Base-by-base conservation (phyloP, 2,329 filamentous ascomycete genomes). In the Colletotrichum shisoi region DNA sequence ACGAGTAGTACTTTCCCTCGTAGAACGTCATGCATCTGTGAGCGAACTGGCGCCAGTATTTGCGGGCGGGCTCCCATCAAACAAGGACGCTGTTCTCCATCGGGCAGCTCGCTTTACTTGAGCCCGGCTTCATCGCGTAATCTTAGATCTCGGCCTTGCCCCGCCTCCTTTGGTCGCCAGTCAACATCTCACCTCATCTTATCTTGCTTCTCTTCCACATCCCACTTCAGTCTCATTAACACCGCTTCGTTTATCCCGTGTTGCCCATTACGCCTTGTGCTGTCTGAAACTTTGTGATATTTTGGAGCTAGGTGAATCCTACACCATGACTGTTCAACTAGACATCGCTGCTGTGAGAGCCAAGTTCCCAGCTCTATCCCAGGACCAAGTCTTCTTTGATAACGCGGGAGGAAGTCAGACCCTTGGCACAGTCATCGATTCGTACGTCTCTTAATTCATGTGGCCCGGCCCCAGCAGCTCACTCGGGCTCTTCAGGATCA, bases 351-450 rank as follows among this genome's bases (percentile, higher is more conserved):
- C 80, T 56, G 82, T 85, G 37, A 83, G 89, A 67, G 80, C 82
- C 68, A 81, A 84, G 61, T 94, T 94, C 79, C 91, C 91, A 40
- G 89, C 90, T 15, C 77, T 94, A 45, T 78, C 83, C 46, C 83
- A 87, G 67, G 81, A 87, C 53, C 90, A 93, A 73, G 82, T 93
- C 57, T 93, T 86, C 75, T 85, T 94, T 71, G 91, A 94, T 74
- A 94, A 94, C 74, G 91, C 90, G 12, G 91, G 91, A 19, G 91
- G 91, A 44, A 91, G 87, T 73, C 91, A 94, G 73, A 83, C 87
- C 1, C 79, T 94, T 3, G 85, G 85, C 31, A 80, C 83, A 17
- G 91, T 92, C 17, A 87, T 90, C 65, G 84, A 90, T 62, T 84
- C 85, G 88, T 91, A 75, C 78, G 83, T 77, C 12, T 9, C 49